Evolutionary conservation across 2,329 filamentous ascomycete species (phyloP).

Genomic region (Claviceps sorghi): DNA sequence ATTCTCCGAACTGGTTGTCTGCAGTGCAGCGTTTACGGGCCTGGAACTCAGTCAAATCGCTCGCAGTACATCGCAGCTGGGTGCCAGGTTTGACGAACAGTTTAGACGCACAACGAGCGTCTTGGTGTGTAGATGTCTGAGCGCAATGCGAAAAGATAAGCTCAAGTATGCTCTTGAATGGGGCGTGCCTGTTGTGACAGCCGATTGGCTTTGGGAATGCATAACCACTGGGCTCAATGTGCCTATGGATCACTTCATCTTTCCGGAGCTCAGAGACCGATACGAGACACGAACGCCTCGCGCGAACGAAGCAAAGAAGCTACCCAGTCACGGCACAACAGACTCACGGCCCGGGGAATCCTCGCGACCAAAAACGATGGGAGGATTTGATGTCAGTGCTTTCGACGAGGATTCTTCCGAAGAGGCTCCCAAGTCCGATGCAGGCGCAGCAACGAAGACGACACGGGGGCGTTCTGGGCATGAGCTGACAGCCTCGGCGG

Average conservation of each 20-base stretch:
- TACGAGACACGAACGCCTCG: slow-evolving; percentile 6
- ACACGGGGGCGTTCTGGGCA: slow-evolving; percentile 4
- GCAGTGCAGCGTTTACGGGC: slow-evolving; percentile 68
- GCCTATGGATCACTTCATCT: slow-evolving; percentile 32
- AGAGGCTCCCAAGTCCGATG: not conserved
- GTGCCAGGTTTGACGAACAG: slow-evolving; percentile 67
- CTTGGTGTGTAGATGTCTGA: slow-evolving; percentile 53
- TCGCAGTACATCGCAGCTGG: slow-evolving; percentile 60
- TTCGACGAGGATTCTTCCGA: slow-evolving; percentile 21
- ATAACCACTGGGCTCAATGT: slow-evolving; percentile 41
- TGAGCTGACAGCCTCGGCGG: slow-evolving; percentile 18
- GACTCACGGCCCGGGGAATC: slow-evolving; percentile 6
- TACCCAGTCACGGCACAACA: not conserved
- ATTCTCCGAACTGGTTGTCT: slow-evolving; percentile 57
- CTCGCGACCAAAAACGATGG: slow-evolving; percentile 7
- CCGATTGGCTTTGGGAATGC: slow-evolving; percentile 75
- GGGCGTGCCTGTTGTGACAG: slow-evolving; percentile 65
- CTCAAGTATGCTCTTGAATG: slow-evolving; percentile 60
- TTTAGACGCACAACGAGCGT: slow-evolving; percentile 60
- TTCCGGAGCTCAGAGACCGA: slow-evolving; percentile 28
- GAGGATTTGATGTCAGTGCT: slow-evolving; percentile 25
- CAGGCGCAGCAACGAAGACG: not conserved
- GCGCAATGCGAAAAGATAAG: slow-evolving; percentile 55
- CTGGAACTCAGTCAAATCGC: slow-evolving; percentile 77
- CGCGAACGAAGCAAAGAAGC: slow-evolving; percentile 6